A percentile compares a stretch with the other conserved stretches of the same genome.
These are phyloP conservation scores for Leccinum colubrinum DNA, from an alignment of 1,284 basidiomycete species.

Conservation along the genomic window DNA sequence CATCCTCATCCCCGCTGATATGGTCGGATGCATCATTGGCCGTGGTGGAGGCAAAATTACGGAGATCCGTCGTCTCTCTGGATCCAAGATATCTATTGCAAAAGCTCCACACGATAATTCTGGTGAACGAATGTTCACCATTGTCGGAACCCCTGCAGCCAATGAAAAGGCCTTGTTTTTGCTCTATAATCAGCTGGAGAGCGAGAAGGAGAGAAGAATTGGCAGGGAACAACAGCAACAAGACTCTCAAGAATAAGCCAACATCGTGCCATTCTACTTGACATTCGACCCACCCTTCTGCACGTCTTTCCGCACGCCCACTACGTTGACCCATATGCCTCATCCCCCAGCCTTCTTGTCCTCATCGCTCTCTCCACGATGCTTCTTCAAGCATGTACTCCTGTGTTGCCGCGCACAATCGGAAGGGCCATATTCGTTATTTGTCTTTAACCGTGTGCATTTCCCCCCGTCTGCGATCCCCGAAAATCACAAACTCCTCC, in stretches of 20 bases:
- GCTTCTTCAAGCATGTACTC: slow-evolving; percentile 12
- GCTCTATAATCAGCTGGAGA: slow-evolving; percentile 95
- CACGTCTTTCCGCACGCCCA: slow-evolving; percentile 15
- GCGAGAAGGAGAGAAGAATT: slow-evolving; percentile 91
- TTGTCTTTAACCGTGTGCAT: slow-evolving; percentile 29
- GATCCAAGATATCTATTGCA: slow-evolving; percentile 96
- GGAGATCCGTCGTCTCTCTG: slow-evolving; percentile 95
- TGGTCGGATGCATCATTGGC: slow-evolving; percentile 98
- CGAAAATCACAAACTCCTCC: slow-evolving; percentile 28
- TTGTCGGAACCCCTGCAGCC: slow-evolving; percentile 93
- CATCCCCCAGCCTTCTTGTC: slow-evolving; percentile 31
- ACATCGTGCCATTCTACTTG: neutral
- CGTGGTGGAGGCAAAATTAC: slow-evolving; percentile 98
- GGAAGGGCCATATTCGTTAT: slow-evolving; percentile 24
- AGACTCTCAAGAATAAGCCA: slow-evolving; percentile 47
- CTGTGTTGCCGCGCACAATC: slow-evolving; percentile 12
- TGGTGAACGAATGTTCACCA: slow-evolving; percentile 99
- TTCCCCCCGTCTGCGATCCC: slow-evolving; percentile 8
- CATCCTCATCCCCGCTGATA: slow-evolving; percentile 97
- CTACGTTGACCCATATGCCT: slow-evolving; percentile 24
- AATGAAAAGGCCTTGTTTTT: slow-evolving; percentile 97
- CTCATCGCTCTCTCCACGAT: slow-evolving; percentile 15
- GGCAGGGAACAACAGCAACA: slow-evolving; percentile 75
- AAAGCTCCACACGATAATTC: slow-evolving; percentile 98
- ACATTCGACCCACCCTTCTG: slow-evolving; percentile 6